These are phyloP conservation scores for Botrytis elliptica DNA, from an alignment of 2,329 filamentous ascomycete species.

Conservation along the genomic window DNA sequence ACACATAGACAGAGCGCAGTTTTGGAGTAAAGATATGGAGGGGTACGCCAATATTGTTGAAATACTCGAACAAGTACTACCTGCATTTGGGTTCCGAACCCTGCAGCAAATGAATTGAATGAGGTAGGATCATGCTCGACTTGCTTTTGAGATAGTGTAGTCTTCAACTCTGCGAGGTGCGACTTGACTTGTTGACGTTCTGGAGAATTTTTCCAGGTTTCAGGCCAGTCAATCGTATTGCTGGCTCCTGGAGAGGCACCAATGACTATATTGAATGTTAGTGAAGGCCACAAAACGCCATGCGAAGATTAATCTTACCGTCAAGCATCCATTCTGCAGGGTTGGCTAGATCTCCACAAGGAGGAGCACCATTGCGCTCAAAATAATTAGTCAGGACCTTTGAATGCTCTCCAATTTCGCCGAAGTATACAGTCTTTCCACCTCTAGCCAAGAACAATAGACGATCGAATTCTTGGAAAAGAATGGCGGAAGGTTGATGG, in stretches of 20 bases:
- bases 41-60: slow-evolving; percentile 64
- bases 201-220: slow-evolving; percentile 57
- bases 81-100: slow-evolving; percentile 53
- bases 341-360: slow-evolving; percentile 68
- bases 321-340: slow-evolving; percentile 80
- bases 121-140: slow-evolving; percentile 32
- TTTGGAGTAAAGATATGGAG: slow-evolving; percentile 53
- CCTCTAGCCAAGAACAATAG: slow-evolving; percentile 75
- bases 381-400: slow-evolving; percentile 71
- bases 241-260: slow-evolving; percentile 64
- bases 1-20: slow-evolving; percentile 32
- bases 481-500: slow-evolving; percentile 92
- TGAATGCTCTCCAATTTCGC: slow-evolving; percentile 72
- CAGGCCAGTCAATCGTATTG: slow-evolving; percentile 61
- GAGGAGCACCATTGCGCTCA: slow-evolving; percentile 64
- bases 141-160: slow-evolving; percentile 41
- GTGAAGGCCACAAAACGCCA: slow-evolving; percentile 14
- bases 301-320: slow-evolving; percentile 28
- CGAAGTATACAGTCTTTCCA: slow-evolving; percentile 78
- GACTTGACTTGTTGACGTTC: slow-evolving; percentile 43
- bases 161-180: slow-evolving; percentile 55
- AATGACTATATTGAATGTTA: slow-evolving; percentile 42
- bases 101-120: slow-evolving; percentile 61
- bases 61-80: slow-evolving; percentile 59
- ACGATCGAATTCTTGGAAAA: slow-evolving; percentile 88